These are phyloP conservation scores for Collybia mongolica DNA, from an alignment of 768 basidiomycete genomes.

Conservation along the genomic window DNA sequence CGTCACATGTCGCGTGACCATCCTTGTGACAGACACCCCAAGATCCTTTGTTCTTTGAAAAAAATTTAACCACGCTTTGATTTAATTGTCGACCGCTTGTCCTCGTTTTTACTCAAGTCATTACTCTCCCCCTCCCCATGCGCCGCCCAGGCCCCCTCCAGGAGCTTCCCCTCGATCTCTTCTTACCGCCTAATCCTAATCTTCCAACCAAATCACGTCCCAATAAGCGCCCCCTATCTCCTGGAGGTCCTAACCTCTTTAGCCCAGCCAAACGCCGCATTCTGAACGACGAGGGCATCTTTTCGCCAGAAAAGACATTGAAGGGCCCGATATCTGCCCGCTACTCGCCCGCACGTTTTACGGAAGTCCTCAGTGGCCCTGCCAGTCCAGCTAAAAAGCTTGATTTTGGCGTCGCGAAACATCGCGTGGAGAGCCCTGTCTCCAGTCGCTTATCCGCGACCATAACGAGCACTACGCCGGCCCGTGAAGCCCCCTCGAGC, in stretches of 20 bases:
- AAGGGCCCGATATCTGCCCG: slow-evolving; percentile 30
- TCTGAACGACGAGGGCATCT: slow-evolving; percentile 51
- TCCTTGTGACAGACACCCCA: slow-evolving; percentile 10
- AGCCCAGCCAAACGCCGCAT: slow-evolving; percentile 73
- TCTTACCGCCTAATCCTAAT: slow-evolving; percentile 37
- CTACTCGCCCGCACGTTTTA: slow-evolving; percentile 16
- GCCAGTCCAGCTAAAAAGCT: slow-evolving; percentile 50
- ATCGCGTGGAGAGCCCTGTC: slow-evolving; percentile 13
- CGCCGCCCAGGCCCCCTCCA: slow-evolving; percentile 53
- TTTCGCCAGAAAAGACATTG: slow-evolving; percentile 33
- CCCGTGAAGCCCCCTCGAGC: slow-evolving; percentile 12
- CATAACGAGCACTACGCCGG: slow-evolving; percentile 15
- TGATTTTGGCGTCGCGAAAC: slow-evolving; percentile 46
- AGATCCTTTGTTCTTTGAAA: not conserved
- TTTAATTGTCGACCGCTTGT: too few species aligned
- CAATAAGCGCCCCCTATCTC: slow-evolving; percentile 65
- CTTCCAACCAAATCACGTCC: slow-evolving; percentile 29
- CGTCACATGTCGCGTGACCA: slow-evolving; percentile 17
- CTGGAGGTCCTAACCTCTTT: slow-evolving; percentile 43
- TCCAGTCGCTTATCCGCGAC: slow-evolving; percentile 7
- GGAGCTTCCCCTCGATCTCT: slow-evolving; percentile 59
- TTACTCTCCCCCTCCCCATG: slow-evolving; percentile 20
- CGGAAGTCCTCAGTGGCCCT: slow-evolving; percentile 24
- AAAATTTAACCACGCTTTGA: slow-evolving; percentile 4
- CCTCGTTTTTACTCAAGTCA: too few species aligned